Base-by-base conservation (phyloP, 352 stramenopile genomes). In the Phytopythium helicoides region DNA sequence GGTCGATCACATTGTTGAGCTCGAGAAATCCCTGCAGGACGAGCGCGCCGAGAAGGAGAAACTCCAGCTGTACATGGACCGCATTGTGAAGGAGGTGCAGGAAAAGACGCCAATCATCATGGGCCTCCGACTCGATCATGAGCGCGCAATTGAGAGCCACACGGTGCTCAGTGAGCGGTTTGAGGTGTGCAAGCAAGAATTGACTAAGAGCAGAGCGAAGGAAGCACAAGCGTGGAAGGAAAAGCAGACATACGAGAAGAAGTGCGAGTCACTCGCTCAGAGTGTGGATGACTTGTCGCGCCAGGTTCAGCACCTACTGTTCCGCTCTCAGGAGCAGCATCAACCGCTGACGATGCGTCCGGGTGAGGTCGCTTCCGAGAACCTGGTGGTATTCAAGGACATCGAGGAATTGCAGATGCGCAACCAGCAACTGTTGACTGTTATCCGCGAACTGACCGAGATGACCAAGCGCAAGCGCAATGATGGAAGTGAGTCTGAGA, bases 11-110 rank as follows among this genome's bases (percentile, higher is more conserved):
- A 81, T 98, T 26, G 75, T 96, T 8, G 70, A 94, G 39, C 71
- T 96, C 0, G 85, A 98, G 62, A 81, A 95, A 54, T 73, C 83
- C 7, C 69, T 97, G 12, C 71, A 80, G 26, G 59, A 76, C 0
- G 89, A 97, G 63, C 82, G 73, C 35, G 73, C 71, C 2, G 81
- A 92, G 38, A 96, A 94, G 54, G 86, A 94, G 35, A 90, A 92
- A 42, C 68, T 97, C 14, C 84, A 97, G 60, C 65, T 97, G 23
- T 88, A 94, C 42, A 82, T 98, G 54, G 72, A 97, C 44, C 89
- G 87, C 18, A 95, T 99, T 44, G 71, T 97, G 34, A 81, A 86
- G 47, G 94, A 98, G 56, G 88, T 98, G 51, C 82, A 96, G 52
- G 78, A 83, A 26, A 98, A 95, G 60, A 89, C 91, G 6, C 94